A percentile compares a stretch with the other conserved stretches of the same genome.
These are phyloP conservation scores for Pseudocercospora ulei DNA, from an alignment of 2,329 filamentous ascomycete species.

Conservation along the genomic window DNA sequence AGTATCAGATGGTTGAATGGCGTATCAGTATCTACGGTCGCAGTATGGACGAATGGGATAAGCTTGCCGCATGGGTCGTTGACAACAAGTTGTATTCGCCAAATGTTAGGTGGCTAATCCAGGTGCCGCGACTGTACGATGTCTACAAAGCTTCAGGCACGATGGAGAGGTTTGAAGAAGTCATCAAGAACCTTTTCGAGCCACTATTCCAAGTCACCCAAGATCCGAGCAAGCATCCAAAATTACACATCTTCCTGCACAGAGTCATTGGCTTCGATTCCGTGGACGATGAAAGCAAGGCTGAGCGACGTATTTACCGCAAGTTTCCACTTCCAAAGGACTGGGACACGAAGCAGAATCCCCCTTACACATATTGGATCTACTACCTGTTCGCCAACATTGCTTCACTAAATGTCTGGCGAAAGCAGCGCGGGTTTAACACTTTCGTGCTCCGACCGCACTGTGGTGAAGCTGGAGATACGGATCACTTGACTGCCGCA, in stretches of 20 bases:
- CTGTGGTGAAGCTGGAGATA: constrained; percentile 93
- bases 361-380: constrained; percentile 98
- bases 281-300: constrained; percentile 96
- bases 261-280: constrained; percentile 94
- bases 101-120: constrained; percentile 94
- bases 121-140: constrained; percentile 87
- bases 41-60: constrained; percentile 91
- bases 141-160: constrained; percentile 84
- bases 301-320: constrained; percentile 83
- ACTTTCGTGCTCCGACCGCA: constrained; percentile 89
- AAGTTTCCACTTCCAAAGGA: constrained; percentile 86
- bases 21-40: constrained; percentile 95
- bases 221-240: constrained; percentile 75
- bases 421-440: constrained; percentile 85
- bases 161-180: constrained; percentile 82
- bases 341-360: constrained; percentile 90
- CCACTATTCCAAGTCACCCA: constrained; percentile 91
- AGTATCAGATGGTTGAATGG: constrained; percentile 99
- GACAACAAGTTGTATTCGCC: constrained; percentile 97
- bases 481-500: constrained; percentile 86
- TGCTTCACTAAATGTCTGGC: constrained; percentile 80
- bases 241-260: constrained; percentile 89
- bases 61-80: constrained; percentile 90
- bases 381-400: constrained; percentile 96
- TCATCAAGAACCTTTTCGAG: constrained; percentile 83